Base-by-base conservation (phyloP, 2,329 filamentous ascomycete genomes). In the Ceratocystis papillata region DNA sequence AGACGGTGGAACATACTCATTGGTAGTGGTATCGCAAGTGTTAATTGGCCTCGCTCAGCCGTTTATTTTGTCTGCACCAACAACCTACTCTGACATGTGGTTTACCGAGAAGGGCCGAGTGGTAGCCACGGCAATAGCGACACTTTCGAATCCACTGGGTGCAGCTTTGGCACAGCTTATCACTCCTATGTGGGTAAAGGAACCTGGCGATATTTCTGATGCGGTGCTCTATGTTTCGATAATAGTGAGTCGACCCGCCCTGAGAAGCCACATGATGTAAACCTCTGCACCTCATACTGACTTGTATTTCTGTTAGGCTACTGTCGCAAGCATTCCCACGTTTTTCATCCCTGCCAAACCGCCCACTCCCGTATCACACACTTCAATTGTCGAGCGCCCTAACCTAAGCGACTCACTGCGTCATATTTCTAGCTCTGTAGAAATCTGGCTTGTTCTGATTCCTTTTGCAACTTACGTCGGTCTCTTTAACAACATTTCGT, bases 11-110 rank as follows among this genome's bases (percentile, higher is more conserved):
- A 81, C 79, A 70, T 95, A 89, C 72, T 86, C 86, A 53, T 80
- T 88, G 57, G 87, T 90, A 69, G 90, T 97, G 87, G 86, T 95
- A 70, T 93, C 93, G 3, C 93, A 97, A 77, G 87, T 97, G 73
- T 75, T 99, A 68, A 90, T 89, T 64, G 94, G 93, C 0, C 80
- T 96, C 48, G 86, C 90, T 0, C 94, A 99, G 73, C 92, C 94
- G 0, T 97, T 97, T 74, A 90, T 96, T 12, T 83, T 97, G 8
- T 86, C 88, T 5, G 90, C 93, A 0, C 93, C 94, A 0, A 93
- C 94, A 0, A 81, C 90, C 69, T 99, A 96, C 76, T 94, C 89
- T 65, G 92, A 96, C 73, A 79, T 96, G 68, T 97, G 94, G 94
- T 97, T 97, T 76, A 92, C 90, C 1, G 63, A 72, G 33, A 67